A percentile compares a stretch with the other conserved stretches of the same genome.
Evolutionary conservation across 2,329 filamentous ascomycete genomes (phyloP).

Genomic region (Aureobasidium mangrovei): DNA sequence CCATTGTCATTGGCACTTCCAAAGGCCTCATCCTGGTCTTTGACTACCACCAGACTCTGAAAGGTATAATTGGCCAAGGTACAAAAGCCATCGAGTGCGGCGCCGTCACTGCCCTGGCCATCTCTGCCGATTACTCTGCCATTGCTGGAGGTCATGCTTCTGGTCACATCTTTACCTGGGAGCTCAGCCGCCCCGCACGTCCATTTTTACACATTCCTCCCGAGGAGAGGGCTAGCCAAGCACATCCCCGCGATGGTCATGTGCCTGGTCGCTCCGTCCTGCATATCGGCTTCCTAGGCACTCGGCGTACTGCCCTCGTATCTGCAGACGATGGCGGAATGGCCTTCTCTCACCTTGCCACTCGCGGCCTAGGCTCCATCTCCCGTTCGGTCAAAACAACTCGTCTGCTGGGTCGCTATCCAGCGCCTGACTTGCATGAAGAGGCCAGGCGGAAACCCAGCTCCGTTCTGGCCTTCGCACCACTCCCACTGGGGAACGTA

Average conservation of each 20-base stretch:
- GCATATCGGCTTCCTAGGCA: constrained; percentile 91
- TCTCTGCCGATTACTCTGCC: constrained; percentile 89
- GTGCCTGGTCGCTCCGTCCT: constrained; percentile 67
- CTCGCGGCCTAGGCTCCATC: constrained; percentile 77
- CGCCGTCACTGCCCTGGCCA: constrained; percentile 73
- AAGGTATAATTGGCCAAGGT: constrained; percentile 85
- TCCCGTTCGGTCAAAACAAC: constrained; percentile 82
- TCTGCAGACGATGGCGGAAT: constrained; percentile 93
- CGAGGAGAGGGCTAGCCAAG: constrained; percentile 55
- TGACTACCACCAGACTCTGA: constrained; percentile 93
- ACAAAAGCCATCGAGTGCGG: constrained; percentile 93
- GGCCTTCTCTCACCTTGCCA: constrained; percentile 96
- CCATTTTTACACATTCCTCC: constrained; percentile 85
- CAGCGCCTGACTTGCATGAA: constrained; percentile 53
- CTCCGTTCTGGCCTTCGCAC: constrained; percentile 84
- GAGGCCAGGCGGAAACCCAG: constrained; percentile 77
- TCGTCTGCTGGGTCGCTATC: constrained; percentile 84
- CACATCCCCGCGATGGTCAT: constrained; percentile 72
- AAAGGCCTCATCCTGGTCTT: constrained; percentile 94
- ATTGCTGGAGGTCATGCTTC: constrained; percentile 83
- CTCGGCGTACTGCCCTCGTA: constrained; percentile 84
- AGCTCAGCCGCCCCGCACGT: constrained; percentile 68
- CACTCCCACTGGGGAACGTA: constrained; percentile 86
- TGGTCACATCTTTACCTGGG: constrained; percentile 95
- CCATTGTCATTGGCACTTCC: constrained; percentile 83